A percentile compares a stretch with the other conserved stretches of the same genome.
phyloP scores from a whole-genome alignment of 192 early-diverging fungal species.

The Bifiguratus adelaidae region DNA sequence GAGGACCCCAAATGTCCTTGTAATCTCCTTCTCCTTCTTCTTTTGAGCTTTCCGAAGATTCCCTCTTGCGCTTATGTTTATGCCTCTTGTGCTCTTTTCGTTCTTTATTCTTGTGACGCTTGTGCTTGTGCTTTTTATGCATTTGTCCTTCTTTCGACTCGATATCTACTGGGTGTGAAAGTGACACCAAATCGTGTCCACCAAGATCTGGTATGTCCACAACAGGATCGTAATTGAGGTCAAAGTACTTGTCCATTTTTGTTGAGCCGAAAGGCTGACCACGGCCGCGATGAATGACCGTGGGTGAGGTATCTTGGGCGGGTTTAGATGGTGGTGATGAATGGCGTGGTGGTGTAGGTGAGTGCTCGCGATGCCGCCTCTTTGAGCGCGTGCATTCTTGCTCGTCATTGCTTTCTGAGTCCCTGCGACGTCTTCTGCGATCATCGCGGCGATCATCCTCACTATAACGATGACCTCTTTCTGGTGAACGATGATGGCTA shows the following conservation, averaged over 20 bases:
- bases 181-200: constrained; percentile 7
- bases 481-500: not conserved
- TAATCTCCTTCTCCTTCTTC: too few species aligned
- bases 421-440: not conserved
- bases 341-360: not conserved
- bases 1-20: too few species aligned
- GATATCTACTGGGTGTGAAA: not conserved
- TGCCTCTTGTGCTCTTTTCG: constrained; percentile 8
- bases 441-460: not conserved
- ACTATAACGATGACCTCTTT: not conserved
- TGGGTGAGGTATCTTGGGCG: not conserved
- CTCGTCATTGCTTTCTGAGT: not conserved
- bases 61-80: not conserved
- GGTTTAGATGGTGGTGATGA: not conserved
- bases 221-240: constrained; percentile 32
- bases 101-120: not conserved
- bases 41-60: not conserved
- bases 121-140: not conserved
- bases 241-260: constrained; percentile 48
- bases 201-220: constrained; percentile 18
- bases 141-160: constrained; percentile 12
- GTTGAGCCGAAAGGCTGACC: constrained; percentile 27
- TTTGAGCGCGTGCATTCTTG: not conserved
- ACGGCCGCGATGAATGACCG: constrained; percentile 10
- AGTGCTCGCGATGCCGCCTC: not conserved